A percentile compares a stretch with the other conserved stretches of the same genome.
phyloP scores from a whole-genome alignment of 2,329 filamentous ascomycete genomes.

The Zymoseptoria tritici region DNA sequence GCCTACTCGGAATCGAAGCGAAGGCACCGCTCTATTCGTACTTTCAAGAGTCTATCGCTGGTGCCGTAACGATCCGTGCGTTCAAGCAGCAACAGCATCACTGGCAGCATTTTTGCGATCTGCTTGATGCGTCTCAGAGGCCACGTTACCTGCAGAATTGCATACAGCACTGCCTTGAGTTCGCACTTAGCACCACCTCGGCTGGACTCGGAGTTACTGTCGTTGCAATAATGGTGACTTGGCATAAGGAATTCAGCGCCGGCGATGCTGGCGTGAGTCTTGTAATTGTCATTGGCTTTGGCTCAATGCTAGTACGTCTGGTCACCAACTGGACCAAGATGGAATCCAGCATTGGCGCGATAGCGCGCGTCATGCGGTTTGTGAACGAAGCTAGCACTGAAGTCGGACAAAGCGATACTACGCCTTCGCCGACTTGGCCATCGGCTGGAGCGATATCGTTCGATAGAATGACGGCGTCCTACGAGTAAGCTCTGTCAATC shows the following conservation, averaged over 20 bases:
- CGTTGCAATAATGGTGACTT: not conserved
- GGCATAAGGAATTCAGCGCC: not conserved
- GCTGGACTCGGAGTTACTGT: not conserved
- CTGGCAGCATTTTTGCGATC: slow-evolving; percentile 30
- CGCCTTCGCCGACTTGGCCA: not conserved
- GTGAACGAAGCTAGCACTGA: not conserved
- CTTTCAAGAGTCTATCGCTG: slow-evolving; percentile 43
- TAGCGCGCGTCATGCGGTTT: slow-evolving; percentile 1
- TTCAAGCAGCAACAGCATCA: slow-evolving; percentile 41
- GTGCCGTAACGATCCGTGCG: slow-evolving; percentile 45
- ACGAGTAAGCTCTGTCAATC: not conserved
- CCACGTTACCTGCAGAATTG: slow-evolving; percentile 40
- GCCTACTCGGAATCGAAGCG: slow-evolving; percentile 49
- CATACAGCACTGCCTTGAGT: slow-evolving; percentile 39
- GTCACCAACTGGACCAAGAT: slow-evolving; percentile 3
- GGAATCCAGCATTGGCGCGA: slow-evolving; percentile 2
- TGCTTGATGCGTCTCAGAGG: slow-evolving; percentile 36
- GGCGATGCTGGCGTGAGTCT: not conserved
- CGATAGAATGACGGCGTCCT: not conserved
- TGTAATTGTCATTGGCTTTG: not conserved
- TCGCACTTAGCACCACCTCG: slow-evolving; percentile 32
- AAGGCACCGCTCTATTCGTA: slow-evolving; percentile 46
- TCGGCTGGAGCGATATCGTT: not conserved
- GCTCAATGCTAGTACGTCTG: not conserved
- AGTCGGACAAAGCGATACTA: not conserved